These are phyloP conservation scores for Fonsecaea pugnacius DNA, from an alignment of 2,329 filamentous ascomycete species.

Conservation along the genomic window DNA sequence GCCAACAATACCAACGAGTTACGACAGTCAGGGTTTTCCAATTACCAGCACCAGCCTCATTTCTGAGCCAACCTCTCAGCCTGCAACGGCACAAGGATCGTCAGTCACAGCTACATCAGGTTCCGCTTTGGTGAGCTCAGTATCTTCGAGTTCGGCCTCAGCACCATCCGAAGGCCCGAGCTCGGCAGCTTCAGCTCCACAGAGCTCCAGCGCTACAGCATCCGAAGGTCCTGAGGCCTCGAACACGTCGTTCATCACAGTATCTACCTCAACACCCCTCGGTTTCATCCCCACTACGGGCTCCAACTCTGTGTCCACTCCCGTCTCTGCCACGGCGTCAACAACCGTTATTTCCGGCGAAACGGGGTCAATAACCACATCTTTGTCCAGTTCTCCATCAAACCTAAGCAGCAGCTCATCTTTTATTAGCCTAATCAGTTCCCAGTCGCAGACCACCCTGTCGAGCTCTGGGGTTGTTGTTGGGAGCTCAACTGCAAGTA, in stretches of 20 bases:
- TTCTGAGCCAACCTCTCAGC: neutral
- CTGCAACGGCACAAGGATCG: constrained; percentile 2
- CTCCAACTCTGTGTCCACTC: neutral
- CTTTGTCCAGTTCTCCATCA: neutral
- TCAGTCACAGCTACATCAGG: neutral
- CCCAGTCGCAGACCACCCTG: neutral
- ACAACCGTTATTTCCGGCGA: neutral
- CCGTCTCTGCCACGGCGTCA: neutral
- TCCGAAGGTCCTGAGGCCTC: neutral
- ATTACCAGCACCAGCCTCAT: constrained; percentile 40
- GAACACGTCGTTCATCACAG: neutral
- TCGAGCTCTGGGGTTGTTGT: neutral
- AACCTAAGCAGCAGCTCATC: neutral
- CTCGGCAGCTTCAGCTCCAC: neutral
- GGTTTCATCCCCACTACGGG: neutral
- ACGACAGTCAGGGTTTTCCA: constrained; percentile 53
- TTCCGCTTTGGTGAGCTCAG: constrained; percentile 6
- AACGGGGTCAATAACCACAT: neutral
- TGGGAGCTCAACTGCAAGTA: neutral
- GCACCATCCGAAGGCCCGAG: constrained; percentile 1
- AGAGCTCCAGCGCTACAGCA: constrained; percentile 3
- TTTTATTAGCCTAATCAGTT: neutral
- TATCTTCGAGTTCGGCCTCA: constrained; percentile 11
- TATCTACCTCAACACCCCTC: neutral
- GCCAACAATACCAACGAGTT: constrained; percentile 46